phyloP scores from a whole-genome alignment of 2,329 filamentous ascomycete species.

The Arthrobotrys iridis region DNA sequence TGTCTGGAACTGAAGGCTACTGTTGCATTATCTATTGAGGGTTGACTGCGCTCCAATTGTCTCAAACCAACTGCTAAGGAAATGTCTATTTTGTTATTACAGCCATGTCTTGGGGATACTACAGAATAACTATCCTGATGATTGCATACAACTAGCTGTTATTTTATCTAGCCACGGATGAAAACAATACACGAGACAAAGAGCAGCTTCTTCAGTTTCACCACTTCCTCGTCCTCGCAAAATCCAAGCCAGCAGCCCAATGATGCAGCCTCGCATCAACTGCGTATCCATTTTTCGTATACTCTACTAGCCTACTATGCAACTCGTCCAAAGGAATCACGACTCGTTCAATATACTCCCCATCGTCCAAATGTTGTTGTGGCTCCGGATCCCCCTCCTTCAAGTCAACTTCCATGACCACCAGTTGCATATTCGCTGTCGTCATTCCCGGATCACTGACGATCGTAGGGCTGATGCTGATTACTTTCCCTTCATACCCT shows the following conservation, averaged over 20 bases:
- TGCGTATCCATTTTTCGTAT: constrained; percentile 65
- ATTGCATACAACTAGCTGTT: too few relatives aligned
- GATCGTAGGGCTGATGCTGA: constrained; percentile 72
- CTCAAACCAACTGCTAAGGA: too few relatives aligned
- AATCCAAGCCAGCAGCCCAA: constrained; percentile 70
- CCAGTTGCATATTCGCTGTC: constrained; percentile 71
- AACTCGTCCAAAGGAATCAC: constrained; percentile 69
- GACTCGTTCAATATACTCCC: constrained; percentile 71
- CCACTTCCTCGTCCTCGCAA: constrained; percentile 62
- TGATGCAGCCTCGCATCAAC: constrained; percentile 71
- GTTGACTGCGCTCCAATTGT: too few relatives aligned
- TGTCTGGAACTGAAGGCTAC: too few relatives aligned
- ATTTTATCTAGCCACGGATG: too few relatives aligned
- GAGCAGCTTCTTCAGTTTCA: too few relatives aligned
- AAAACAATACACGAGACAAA: too few relatives aligned
- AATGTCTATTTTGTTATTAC: too few relatives aligned
- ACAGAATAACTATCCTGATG: too few relatives aligned
- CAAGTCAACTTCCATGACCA: constrained; percentile 69
- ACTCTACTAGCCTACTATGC: constrained; percentile 67
- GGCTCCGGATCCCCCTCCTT: constrained; percentile 63
- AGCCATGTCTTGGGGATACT: too few relatives aligned
- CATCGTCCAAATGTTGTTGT: constrained; percentile 70
- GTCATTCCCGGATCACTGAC: constrained; percentile 73
- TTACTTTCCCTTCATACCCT: constrained; percentile 68
- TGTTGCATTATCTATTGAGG: too few relatives aligned